Evolutionary conservation across 2,329 filamentous ascomycete genomes (phyloP).

Genomic region (Xylariales sp.): DNA sequence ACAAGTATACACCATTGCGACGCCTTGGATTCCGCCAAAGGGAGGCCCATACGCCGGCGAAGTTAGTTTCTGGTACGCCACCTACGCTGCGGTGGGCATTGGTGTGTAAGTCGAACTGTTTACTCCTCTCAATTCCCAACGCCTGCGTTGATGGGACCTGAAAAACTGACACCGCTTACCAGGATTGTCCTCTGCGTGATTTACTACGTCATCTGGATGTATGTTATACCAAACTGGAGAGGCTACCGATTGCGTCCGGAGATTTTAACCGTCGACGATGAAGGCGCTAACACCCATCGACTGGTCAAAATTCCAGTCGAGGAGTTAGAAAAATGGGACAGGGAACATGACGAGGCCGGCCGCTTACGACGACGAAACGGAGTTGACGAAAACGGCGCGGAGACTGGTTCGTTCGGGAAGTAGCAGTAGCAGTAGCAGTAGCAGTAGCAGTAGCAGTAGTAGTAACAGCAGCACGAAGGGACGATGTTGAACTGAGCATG

Average conservation of each 20-base stretch:
- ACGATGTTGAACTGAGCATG: too few relatives aligned
- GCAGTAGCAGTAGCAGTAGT: background rate
- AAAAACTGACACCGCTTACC: slow-evolving; percentile 1
- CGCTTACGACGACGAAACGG: slow-evolving; percentile 39
- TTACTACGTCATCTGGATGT: slow-evolving; percentile 70
- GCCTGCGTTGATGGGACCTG: background rate
- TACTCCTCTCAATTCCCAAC: background rate
- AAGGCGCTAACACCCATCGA: slow-evolving; percentile 57
- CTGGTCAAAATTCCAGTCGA: slow-evolving; percentile 65
- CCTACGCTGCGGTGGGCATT: slow-evolving; percentile 73
- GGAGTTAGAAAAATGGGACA: slow-evolving; percentile 68
- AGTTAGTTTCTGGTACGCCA: slow-evolving; percentile 80
- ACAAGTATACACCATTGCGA: slow-evolving; percentile 71
- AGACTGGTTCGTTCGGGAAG: slow-evolving; percentile 23
- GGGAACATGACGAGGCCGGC: slow-evolving; percentile 64
- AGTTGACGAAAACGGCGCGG: background rate
- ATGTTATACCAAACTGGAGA: slow-evolving; percentile 63
- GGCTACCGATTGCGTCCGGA: slow-evolving; percentile 68
- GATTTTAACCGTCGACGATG: slow-evolving; percentile 61
- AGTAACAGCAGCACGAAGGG: too few relatives aligned
- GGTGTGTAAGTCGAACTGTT: slow-evolving; percentile 65
- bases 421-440: background rate
- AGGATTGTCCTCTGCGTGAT: slow-evolving; percentile 64
- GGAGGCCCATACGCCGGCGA: slow-evolving; percentile 69
- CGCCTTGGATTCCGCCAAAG: slow-evolving; percentile 78